These are phyloP conservation scores for Phytophthora sojae DNA, from an alignment of 352 stramenopile genomes.

Conservation along the genomic window DNA sequence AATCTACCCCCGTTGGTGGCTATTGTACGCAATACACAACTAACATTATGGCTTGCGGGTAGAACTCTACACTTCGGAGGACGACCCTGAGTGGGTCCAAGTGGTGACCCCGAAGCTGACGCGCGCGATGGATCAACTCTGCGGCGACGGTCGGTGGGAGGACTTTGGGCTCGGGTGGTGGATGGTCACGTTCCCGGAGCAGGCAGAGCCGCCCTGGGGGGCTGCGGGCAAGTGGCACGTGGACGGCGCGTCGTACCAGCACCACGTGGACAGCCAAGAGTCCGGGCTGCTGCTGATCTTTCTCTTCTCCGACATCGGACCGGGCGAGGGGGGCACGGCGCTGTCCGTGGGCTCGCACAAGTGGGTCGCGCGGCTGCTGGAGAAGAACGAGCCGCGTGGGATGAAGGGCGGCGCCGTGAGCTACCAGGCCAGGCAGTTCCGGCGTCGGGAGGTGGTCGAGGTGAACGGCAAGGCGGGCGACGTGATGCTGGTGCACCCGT, in stretches of 20 bases:
- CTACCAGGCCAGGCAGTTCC: conserved; percentile 45
- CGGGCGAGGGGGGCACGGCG: conserved; percentile 71
- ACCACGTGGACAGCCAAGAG: conserved; percentile 74
- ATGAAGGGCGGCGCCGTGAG: conserved; percentile 69
- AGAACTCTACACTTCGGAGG: conserved; percentile 58
- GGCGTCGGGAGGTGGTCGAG: conserved; percentile 57
- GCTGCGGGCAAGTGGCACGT: conserved; percentile 85
- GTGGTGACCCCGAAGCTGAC: conserved; percentile 57
- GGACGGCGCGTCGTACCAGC: conserved; percentile 78
- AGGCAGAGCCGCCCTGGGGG: conserved; percentile 58
- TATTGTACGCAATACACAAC: neutral
- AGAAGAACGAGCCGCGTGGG: conserved; percentile 56
- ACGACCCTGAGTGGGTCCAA: conserved; percentile 52
- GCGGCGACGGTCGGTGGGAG: conserved; percentile 66
- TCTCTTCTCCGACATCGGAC: conserved; percentile 77
- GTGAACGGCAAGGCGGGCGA: conserved; percentile 74
- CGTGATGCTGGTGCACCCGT: conserved; percentile 83
- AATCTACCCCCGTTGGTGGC: neutral
- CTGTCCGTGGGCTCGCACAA: conserved; percentile 74
- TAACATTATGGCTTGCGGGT: neutral
- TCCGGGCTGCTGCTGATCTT: conserved; percentile 84
- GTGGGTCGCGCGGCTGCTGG: conserved; percentile 60
- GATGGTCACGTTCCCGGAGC: conserved; percentile 83
- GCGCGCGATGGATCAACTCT: conserved; percentile 74
- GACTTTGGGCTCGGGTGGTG: conserved; percentile 85